Conservation (phyloP, 176 grass and related monocot species). For the Calamus simplicifolius region DNA sequence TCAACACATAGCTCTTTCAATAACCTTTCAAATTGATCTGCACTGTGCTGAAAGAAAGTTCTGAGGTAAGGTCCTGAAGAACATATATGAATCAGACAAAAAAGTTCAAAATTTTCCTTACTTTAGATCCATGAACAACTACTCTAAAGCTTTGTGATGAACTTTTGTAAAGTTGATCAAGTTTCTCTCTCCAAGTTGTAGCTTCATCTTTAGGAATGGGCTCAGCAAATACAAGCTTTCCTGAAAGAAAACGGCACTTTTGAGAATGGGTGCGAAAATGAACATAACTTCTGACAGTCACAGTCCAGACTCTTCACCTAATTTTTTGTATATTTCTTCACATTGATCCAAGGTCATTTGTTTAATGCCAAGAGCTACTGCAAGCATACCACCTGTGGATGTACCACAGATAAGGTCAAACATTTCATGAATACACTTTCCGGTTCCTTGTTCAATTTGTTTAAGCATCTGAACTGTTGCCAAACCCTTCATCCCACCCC, state of each 20-base stretch:
- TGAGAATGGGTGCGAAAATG: no score
- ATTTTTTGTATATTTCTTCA: conserved; percentile 99
- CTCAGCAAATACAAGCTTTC: conserved; percentile 96
- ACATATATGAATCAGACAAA: conserved; percentile 1
- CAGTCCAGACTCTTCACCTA: conserved; percentile 45
- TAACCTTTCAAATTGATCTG: conserved; percentile 95
- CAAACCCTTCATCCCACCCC: conserved; percentile 98
- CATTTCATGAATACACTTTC: conserved; percentile 90
- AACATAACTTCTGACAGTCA: neutral
- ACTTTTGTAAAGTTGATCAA: conserved; percentile 98
- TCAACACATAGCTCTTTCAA: conserved; percentile 89
- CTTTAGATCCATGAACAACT: conserved; percentile 98
- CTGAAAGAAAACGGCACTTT: conserved; percentile 15
- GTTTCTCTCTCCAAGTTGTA: conserved; percentile 85
- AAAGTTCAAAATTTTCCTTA: conserved; percentile 12
- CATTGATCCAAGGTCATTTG: conserved; percentile 85
- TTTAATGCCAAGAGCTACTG: conserved; percentile 94
- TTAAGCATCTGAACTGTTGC: conserved; percentile 98
- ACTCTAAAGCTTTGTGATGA: conserved; percentile 97
- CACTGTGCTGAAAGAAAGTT: conserved; percentile 81
- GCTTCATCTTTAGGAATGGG: conserved; percentile 93
- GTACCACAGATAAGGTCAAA: conserved; percentile 99
- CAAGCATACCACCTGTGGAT: conserved; percentile 97
- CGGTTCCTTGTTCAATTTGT: conserved; percentile 95
- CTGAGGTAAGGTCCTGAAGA: conserved; percentile 4